Conservation (phyloP, 2,329 filamentous ascomycete species). For the Biscogniauxia sp. region DNA sequence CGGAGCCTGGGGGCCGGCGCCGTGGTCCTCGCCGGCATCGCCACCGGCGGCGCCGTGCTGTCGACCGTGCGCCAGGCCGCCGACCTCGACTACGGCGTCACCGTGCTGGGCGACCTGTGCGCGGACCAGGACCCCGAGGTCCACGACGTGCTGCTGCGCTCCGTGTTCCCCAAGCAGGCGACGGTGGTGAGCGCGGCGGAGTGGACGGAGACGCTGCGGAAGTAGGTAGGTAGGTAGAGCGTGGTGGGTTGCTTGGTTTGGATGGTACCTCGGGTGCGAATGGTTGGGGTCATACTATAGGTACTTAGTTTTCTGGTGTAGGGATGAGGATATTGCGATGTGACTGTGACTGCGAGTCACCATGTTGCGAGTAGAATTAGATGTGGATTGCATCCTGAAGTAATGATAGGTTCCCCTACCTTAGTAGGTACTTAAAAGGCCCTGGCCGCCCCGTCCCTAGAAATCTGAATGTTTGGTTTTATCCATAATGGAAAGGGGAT, state of each 20-base stretch:
- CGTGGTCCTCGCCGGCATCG: constrained; percentile 35
- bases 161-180: constrained; percentile 32
- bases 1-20: constrained; percentile 26
- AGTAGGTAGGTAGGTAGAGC: not conserved
- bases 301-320: not conserved
- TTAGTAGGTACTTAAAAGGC: no score
- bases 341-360: no score
- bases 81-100: constrained; percentile 36
- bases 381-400: no score
- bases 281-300: not conserved
- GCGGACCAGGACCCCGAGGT: constrained; percentile 33
- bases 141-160: constrained; percentile 33
- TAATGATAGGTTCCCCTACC: no score
- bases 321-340: no score
- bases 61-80: constrained; percentile 36
- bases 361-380: no score
- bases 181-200: constrained; percentile 26
- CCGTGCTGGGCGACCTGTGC: constrained; percentile 35
- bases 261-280: no score
- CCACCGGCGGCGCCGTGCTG: constrained; percentile 36
- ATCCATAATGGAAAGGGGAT: no score
- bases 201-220: constrained; percentile 26
- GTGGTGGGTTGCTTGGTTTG: no score
- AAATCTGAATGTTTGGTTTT: no score
- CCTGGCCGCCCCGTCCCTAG: no score